A percentile compares a stretch with the other conserved stretches of the same genome.
Evolutionary conservation across 495 filamentous ascomycete genomes (phyloP).

Genomic region (Pyronema omphalodes): DNA sequence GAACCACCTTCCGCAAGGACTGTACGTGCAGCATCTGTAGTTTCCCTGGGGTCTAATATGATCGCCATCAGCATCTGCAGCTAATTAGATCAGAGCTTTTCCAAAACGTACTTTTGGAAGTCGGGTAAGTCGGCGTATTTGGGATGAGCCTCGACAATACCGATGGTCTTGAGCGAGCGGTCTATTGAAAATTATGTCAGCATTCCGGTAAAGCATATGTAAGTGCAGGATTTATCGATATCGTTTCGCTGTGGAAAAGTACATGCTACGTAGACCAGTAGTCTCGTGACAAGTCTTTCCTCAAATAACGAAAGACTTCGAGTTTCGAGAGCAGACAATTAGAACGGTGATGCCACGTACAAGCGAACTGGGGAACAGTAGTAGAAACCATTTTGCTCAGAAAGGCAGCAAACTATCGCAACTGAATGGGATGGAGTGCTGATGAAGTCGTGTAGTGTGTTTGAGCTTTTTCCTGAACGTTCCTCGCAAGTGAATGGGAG

Average conservation of each 20-base stretch:
- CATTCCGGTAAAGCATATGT: conserved; percentile 5
- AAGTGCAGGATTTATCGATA: conserved; percentile 1
- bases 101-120: conserved; percentile 42
- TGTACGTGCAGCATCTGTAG: conserved; percentile 84
- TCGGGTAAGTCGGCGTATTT: conserved; percentile 70
- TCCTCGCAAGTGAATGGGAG: conserved; percentile 25
- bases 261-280: not conserved
- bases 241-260: not conserved
- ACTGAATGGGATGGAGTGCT: not conserved
- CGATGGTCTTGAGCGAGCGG: conserved; percentile 90
- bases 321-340: not conserved
- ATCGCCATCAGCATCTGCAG: conserved; percentile 12
- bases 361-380: conserved; percentile 22
- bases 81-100: conserved; percentile 6
- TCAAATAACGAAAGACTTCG: not conserved
- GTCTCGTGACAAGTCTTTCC: not conserved
- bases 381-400: conserved; percentile 13
- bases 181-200: conserved; percentile 20
- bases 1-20: conserved; percentile 84
- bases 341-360: conserved; percentile 10
- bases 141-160: conserved; percentile 75
- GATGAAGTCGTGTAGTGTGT: not conserved
- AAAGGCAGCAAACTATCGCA: not conserved
- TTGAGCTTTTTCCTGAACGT: not conserved
- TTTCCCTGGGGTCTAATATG: conserved; percentile 65